Evolutionary conservation across 441 rosid genomes (phyloP).

Genomic region (Isatis lusitanica): DNA sequence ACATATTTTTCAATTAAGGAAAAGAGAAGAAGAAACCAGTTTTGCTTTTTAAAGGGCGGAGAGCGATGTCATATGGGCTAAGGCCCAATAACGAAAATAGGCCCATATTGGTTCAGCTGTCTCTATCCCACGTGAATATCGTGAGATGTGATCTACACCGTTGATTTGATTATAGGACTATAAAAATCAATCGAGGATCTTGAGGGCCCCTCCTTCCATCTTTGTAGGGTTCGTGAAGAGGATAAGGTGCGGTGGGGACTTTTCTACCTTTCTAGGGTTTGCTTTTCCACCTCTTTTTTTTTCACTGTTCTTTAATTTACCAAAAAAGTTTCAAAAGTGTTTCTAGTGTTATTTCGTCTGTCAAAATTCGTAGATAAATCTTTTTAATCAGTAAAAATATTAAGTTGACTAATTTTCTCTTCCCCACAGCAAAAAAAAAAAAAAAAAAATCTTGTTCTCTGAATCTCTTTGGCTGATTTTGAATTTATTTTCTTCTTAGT

Average conservation of each 20-base stretch:
- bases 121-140: neutral
- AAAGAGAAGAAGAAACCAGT: neutral
- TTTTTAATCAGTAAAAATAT: neutral
- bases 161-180: slow-evolving; percentile 22
- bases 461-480: neutral
- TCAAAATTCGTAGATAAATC: neutral
- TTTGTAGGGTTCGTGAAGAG: slow-evolving; percentile 31
- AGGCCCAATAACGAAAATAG: neutral
- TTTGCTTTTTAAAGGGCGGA: too few species aligned
- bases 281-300: neutral
- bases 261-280: slow-evolving; percentile 40
- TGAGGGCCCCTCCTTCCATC: slow-evolving; percentile 37
- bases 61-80: neutral
- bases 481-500: neutral
- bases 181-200: slow-evolving; percentile 21
- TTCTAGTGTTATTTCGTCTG: neutral
- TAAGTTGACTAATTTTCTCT: slow-evolving; percentile 8
- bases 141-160: slow-evolving; percentile 32
- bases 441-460: neutral
- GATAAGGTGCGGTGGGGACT: slow-evolving; percentile 32
- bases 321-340: neutral
- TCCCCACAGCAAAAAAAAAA: neutral
- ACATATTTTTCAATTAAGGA: too few species aligned
- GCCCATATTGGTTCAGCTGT: neutral
- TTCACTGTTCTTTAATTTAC: slow-evolving; percentile 2